Evolutionary conservation across 208 protist species (phyloP).

Genomic region (Trypanosoma congolense): DNA sequence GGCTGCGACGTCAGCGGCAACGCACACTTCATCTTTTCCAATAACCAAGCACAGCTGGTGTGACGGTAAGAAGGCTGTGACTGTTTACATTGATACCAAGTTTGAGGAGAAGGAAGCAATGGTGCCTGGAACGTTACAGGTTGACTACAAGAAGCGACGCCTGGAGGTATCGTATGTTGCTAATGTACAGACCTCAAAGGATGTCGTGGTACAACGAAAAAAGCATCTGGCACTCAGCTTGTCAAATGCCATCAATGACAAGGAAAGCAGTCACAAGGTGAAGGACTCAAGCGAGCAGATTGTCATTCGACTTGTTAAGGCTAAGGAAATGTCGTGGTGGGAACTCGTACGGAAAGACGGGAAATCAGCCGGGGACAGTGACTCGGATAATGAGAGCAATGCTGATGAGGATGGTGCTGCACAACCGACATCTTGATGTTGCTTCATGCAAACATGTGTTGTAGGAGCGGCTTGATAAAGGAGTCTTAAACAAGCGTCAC

Average conservation of each 20-base stretch:
- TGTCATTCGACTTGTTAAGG: constrained; percentile 58
- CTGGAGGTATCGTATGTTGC: constrained; percentile 35
- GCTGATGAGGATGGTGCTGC: constrained; percentile 1
- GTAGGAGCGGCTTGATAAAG: no score
- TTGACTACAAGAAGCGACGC: constrained; percentile 31
- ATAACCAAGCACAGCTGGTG: constrained; percentile 76
- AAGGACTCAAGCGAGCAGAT: constrained; percentile 51
- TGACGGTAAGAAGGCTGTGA: constrained; percentile 56
- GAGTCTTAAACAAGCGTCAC: no score
- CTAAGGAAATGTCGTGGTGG: constrained; percentile 35
- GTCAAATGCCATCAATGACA: constrained; percentile 43
- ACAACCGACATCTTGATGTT: neutral
- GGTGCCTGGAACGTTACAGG: constrained; percentile 26
- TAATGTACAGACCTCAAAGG: constrained; percentile 17
- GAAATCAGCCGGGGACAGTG: constrained; percentile 7
- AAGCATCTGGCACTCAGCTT: constrained; percentile 40
- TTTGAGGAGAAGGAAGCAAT: constrained; percentile 37
- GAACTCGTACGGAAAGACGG: constrained; percentile 50
- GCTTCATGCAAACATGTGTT: no score
- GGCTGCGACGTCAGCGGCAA: constrained; percentile 2
- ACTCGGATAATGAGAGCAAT: constrained; percentile 14
- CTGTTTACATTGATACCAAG: constrained; percentile 62
- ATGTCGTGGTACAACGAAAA: constrained; percentile 5
- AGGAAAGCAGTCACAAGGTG: constrained; percentile 42
- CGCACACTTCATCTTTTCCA: neutral